Evolutionary conservation across 176 grass and related monocot genomes (phyloP).

Genomic region (Themeda triandra): DNA sequence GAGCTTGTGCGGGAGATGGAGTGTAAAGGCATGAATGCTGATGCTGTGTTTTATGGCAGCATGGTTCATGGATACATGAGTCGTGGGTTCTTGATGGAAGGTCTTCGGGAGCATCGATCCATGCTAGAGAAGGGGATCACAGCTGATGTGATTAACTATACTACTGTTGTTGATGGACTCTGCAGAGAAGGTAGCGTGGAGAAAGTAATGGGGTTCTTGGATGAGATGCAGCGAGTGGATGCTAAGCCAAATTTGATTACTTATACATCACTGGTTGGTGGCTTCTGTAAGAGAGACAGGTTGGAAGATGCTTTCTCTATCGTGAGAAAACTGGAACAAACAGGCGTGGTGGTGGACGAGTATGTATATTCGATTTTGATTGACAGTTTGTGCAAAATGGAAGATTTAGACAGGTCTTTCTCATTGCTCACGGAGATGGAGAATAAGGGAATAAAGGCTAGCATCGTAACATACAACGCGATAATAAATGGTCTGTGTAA

Average conservation of each 20-base stretch:
- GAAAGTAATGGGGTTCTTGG: conserved; percentile 68
- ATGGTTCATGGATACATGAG: conserved; percentile 58
- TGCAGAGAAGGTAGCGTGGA: conserved; percentile 74
- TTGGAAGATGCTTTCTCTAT: conserved; percentile 61
- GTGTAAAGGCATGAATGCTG: conserved; percentile 28
- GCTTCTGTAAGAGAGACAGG: conserved; percentile 72
- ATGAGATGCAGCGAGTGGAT: conserved; percentile 44
- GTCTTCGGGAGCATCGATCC: conserved; percentile 40
- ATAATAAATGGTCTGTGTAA: conserved; percentile 85
- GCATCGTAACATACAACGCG: conserved; percentile 52
- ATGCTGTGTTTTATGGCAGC: conserved; percentile 57
- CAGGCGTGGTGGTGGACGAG: conserved; percentile 49
- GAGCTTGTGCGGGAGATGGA: conserved; percentile 55
- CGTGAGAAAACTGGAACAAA: conserved; percentile 58
- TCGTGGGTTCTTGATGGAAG: conserved; percentile 51
- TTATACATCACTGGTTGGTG: conserved; percentile 66
- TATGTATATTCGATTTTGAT: conserved; percentile 73
- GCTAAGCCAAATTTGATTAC: conserved; percentile 67
- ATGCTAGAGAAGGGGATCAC: conserved; percentile 61
- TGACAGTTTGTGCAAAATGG: conserved; percentile 54
- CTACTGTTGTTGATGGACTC: conserved; percentile 57
- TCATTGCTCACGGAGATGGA: conserved; percentile 60
- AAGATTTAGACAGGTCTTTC: conserved; percentile 55
- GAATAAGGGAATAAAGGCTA: conserved; percentile 50
- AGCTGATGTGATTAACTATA: conserved; percentile 65